Base-by-base conservation (phyloP, 495 filamentous ascomycete genomes). In the Neurospora sublineolata region DNA sequence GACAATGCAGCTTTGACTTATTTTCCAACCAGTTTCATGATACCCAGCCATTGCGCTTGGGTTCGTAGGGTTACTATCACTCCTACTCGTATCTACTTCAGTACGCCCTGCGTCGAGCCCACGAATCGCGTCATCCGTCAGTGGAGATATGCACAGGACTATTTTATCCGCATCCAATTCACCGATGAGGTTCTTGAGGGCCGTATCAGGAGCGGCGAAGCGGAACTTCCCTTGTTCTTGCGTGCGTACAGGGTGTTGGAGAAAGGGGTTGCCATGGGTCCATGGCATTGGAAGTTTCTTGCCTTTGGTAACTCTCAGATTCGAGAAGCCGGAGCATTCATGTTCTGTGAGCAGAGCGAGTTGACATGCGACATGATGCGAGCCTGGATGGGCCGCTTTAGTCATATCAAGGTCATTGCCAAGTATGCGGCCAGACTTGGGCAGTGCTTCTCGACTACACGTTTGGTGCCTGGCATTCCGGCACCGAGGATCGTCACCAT, bases 221-320 rank as follows among this genome's bases (percentile, higher is more conserved):
- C 81, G 77, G 40, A 72, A 10, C 87, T 97, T 69, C 88, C 90
- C 72, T 70, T 97, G 1, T 97, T 92, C 76, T 87, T 86, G 18
- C 88, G 93, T 16, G 83, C 97, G 73, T 89, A 88, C 75, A 84
- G 89, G 64, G 87, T 91, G 5, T 76, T 99, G 75, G 82, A 80
- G 7, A 88, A 94, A 58, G 95, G 95, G 8, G 97, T 99, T 72
- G 82, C 80, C 1, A 89, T 99, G 69, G 95, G 92, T 14, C 88
- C 88, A 73, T 89, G 91, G 14, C 90, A 88, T 74, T 99, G 92
- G 78, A 87, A 96, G 76, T 97, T 97, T 74, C 88, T 99, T 30
- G 94, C 96, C 6, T 97, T 93, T 78, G 94, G 95, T 0, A 98
- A 97, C 78, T 97, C 94, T 0, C 95, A 98, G 74, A 91, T 99